Evolutionary conservation across 371 early-diverging fungal genomes (phyloP), one percentile per base, ranked within the genome.

Genomic region (Mucor saturninus): DNA sequence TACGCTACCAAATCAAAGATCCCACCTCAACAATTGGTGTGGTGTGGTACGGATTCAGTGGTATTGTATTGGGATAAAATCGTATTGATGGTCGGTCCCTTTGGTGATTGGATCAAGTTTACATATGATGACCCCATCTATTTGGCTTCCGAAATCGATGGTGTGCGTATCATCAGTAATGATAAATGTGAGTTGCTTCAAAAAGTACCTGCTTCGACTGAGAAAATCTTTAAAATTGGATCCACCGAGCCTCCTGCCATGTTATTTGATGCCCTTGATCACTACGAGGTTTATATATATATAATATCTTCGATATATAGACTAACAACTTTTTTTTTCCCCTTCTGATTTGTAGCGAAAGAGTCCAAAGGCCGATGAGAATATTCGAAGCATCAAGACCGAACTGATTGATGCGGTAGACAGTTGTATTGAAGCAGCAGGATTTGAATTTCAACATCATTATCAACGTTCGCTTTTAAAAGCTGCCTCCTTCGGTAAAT

Each of bases 41-140:
- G 97, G 98, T 97, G 99, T 73, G 97, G 98, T n/a, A 91, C 88
- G 15, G 99, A 98, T 68, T 91, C 96, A 0, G 97, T 95, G 7
- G 86, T 94, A 2, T 71, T 93, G 7, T 92, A 91, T 68, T 94
- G 92, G 89, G 91, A 90, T 31, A 85, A 87, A 60, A 86, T 89
- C 59, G 84, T 94, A 4, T 75, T 94, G 56, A 87, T 98, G 78
- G 88, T 97, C 1, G 98, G 97, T 0, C 98, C 97, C 1, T 94
- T 90, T 77, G 97, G 97, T 13, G 95, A 94, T 65, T 89, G 89
- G 78, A 89, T 96, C 57, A 89, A 91, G 77, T 91, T 91, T 62
- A 65, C 86, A 0, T 90, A 93, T 58, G 96, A 94, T 15, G 88
- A 91, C 14, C 82, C 89, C 2, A 90, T 94, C 28, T 88, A 84